Conservation (phyloP, 2,329 filamentous ascomycete genomes). For the Talaromyces sp. region DNA sequence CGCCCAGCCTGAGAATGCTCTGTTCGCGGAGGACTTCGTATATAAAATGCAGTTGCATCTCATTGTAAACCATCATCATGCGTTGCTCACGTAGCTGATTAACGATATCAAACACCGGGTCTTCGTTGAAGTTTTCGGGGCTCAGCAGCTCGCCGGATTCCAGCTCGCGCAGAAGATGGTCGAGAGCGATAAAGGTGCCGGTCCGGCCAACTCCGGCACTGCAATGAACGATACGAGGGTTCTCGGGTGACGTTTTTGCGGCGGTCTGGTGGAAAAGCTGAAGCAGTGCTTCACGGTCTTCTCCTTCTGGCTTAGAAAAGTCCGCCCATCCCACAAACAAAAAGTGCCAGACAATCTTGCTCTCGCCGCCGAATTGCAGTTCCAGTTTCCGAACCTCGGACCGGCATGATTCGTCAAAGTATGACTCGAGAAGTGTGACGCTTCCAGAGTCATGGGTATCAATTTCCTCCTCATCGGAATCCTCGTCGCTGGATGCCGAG, state of each 20-base stretch:
- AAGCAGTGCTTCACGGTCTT: constrained; percentile 47
- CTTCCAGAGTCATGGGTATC: constrained; percentile 61
- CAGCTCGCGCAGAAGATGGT: constrained; percentile 80
- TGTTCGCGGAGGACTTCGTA: constrained; percentile 75
- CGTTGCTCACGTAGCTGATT: constrained; percentile 78
- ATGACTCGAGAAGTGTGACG: constrained; percentile 56
- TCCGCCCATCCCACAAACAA: constrained; percentile 88
- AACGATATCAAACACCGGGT: constrained; percentile 74
- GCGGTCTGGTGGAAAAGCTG: constrained; percentile 46
- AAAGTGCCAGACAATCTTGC: constrained; percentile 73
- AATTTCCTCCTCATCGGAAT: constrained; percentile 54
- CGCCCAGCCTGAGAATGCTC: constrained; percentile 27
- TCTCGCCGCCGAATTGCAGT: constrained; percentile 44
- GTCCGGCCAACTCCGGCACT: constrained; percentile 91
- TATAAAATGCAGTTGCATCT: constrained; percentile 77
- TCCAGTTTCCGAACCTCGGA: constrained; percentile 70
- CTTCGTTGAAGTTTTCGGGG: constrained; percentile 47
- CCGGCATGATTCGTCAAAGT: constrained; percentile 52
- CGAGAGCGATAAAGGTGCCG: constrained; percentile 94
- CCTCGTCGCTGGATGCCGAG: constrained; percentile 14
- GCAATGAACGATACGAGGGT: constrained; percentile 78
- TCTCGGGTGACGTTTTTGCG: constrained; percentile 45
- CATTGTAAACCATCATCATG: constrained; percentile 91
- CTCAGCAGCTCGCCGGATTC: constrained; percentile 64
- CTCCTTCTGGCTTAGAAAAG: constrained; percentile 68